A percentile compares a stretch with the other conserved stretches of the same genome.
Conservation (phyloP, 352 stramenopile genomes). For the Lagenidium giganteum region DNA sequence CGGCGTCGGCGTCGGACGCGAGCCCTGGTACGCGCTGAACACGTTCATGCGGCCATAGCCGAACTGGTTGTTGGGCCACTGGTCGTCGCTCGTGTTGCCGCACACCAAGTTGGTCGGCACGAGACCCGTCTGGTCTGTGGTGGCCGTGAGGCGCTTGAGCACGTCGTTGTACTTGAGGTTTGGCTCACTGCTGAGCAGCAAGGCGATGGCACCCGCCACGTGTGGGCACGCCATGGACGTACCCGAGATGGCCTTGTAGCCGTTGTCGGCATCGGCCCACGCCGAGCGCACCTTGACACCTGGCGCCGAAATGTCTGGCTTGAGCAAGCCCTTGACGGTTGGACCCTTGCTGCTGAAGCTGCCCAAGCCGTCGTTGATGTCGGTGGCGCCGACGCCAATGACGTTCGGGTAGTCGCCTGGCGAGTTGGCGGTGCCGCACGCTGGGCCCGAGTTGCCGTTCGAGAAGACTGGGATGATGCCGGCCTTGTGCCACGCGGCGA, state of each 20-base stretch:
- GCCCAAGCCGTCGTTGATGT: slow-evolving; percentile 15
- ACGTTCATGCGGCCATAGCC: slow-evolving; percentile 15
- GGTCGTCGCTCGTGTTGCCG: slow-evolving; percentile 5
- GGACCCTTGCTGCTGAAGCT: slow-evolving; percentile 27
- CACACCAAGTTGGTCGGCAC: slow-evolving; percentile 3
- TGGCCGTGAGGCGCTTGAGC: slow-evolving; percentile 1
- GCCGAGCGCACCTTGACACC: slow-evolving; percentile 16
- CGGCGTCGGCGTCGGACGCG: slow-evolving; percentile 5
- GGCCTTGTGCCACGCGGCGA: slow-evolving; percentile 12
- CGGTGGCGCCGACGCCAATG: slow-evolving; percentile 20
- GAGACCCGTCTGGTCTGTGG: slow-evolving; percentile 1
- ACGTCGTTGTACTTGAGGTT: slow-evolving; percentile 11
- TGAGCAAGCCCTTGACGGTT: slow-evolving; percentile 12
- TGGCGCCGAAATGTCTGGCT: slow-evolving; percentile 26
- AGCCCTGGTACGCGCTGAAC: slow-evolving; percentile 16
- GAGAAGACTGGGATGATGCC: slow-evolving; percentile 24
- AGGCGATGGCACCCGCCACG: slow-evolving; percentile 18
- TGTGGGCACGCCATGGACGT: slow-evolving; percentile 23
- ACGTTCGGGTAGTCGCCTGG: slow-evolving; percentile 21
- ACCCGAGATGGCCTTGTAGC: slow-evolving; percentile 22
- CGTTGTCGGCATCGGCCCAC: slow-evolving; percentile 13
- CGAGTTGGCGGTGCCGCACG: slow-evolving; percentile 12
- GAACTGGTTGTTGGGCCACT: slow-evolving; percentile 18
- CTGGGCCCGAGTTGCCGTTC: slow-evolving; percentile 12
- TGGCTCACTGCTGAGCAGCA: slow-evolving; percentile 13